A percentile compares a stretch with the other conserved stretches of the same genome.
phyloP scores from a whole-genome alignment of 805 yeast species.

The Brettanomyces custersianus region DNA sequence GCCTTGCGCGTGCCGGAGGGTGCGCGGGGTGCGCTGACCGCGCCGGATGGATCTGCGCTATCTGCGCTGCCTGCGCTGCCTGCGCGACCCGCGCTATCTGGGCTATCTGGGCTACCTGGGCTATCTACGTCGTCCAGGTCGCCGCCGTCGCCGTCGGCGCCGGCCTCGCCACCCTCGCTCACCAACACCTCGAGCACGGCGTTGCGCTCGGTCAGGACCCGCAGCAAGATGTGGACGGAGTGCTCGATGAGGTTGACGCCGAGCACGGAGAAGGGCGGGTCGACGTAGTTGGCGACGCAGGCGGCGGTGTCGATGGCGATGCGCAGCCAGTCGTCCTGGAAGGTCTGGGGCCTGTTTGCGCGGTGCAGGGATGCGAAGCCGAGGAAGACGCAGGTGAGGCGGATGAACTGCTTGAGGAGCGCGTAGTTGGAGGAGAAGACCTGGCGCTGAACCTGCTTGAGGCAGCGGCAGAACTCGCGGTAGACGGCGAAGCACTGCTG shows the following conservation, averaged over 20 bases:
- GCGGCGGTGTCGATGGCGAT: conserved; percentile 32
- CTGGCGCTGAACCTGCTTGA: conserved; percentile 19
- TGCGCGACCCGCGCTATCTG: not conserved
- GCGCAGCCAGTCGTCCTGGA: conserved; percentile 34
- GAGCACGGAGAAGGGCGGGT: conserved; percentile 13
- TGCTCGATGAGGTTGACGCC: conserved; percentile 15
- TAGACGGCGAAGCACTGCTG: conserved; percentile 32
- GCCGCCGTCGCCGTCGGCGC: not conserved
- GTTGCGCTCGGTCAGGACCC: conserved; percentile 20
- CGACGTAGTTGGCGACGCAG: conserved; percentile 25
- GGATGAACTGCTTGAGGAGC: conserved; percentile 31
- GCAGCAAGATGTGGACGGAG: conserved; percentile 31
- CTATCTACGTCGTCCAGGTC: too few species aligned
- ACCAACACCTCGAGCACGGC: conserved; percentile 12
- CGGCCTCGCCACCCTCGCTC: conserved; percentile 3
- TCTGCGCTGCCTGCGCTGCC: not conserved
- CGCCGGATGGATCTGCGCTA: not conserved
- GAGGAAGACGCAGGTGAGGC: conserved; percentile 18
- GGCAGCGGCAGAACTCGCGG: conserved; percentile 20
- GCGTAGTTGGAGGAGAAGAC: conserved; percentile 37
- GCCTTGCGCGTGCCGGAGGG: not conserved
- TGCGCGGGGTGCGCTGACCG: too few species aligned
- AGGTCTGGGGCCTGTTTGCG: not conserved
- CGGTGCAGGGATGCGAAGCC: conserved; percentile 13
- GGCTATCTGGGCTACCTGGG: not conserved